Percentiles rank a stretch among this genome's conserved stretches.
Conservation (phyloP, 305 asterid species). For the Fraxinus platypoda region DNA sequence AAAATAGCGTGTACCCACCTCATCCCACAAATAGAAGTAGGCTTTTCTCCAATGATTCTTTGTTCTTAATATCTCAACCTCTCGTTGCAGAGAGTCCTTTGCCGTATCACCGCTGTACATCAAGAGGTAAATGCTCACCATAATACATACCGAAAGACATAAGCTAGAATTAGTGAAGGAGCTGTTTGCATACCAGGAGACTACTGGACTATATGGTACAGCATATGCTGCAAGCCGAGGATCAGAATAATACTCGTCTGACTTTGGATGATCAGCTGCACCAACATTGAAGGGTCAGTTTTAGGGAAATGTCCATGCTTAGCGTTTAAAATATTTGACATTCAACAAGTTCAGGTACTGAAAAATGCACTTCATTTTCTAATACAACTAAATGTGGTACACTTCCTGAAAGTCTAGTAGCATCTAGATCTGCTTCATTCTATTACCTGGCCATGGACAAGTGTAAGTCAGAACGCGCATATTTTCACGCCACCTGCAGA, state of each 20-base stretch:
- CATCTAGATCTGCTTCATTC: conserved; percentile 10
- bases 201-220: conserved; percentile 79
- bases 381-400: background rate
- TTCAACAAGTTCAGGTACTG: background rate
- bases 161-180: conserved; percentile 22
- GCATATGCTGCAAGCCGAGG: conserved; percentile 99
- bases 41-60: conserved; percentile 94
- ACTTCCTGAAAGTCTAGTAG: background rate
- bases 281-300: conserved; percentile 20
- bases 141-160: conserved; percentile 24
- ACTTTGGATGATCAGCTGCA: conserved; percentile 96
- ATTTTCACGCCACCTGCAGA: conserved; percentile 96
- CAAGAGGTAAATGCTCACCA: conserved; percentile 41
- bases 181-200: conserved; percentile 54
- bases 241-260: conserved; percentile 89
- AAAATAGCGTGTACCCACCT: conserved; percentile 52
- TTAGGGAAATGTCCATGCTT: background rate
- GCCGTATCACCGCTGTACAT: conserved; percentile 66
- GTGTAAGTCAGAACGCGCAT: conserved; percentile 97
- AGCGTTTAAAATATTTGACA: background rate
- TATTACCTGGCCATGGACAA: conserved; percentile 96
- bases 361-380: background rate
- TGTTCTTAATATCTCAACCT: conserved; percentile 81
- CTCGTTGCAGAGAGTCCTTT: conserved; percentile 69
- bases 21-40: conserved; percentile 98